Evolutionary conservation across 2,329 filamentous ascomycete species (phyloP).

Genomic region (Cordyceps militaris): DNA sequence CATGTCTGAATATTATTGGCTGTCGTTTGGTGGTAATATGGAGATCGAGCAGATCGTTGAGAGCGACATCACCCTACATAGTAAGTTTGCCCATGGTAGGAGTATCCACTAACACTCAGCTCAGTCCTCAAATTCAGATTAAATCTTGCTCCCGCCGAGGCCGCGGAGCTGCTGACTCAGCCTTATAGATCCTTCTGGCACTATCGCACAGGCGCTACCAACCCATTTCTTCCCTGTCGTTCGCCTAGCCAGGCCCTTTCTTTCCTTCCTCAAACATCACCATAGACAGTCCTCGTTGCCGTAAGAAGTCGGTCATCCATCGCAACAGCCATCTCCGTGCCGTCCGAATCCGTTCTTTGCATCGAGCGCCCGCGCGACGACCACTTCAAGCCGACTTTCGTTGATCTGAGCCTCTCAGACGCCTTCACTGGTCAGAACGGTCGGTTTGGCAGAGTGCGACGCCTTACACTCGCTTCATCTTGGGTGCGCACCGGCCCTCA

Average conservation of each 20-base stretch:
- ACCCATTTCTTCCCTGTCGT: conserved; percentile 14
- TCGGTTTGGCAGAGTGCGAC: conserved; percentile 26
- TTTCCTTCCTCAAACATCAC: conserved; percentile 21
- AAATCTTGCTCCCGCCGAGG: neutral
- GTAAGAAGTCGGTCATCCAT: conserved; percentile 28
- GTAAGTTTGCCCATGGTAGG: neutral
- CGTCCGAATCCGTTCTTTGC: conserved; percentile 13
- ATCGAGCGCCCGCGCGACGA: conserved; percentile 19
- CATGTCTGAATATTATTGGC: conserved; percentile 2
- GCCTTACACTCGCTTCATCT: conserved; percentile 15
- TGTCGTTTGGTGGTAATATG: neutral
- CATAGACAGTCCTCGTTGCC: conserved; percentile 26
- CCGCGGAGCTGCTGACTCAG: conserved; percentile 4
- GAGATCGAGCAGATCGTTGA: neutral
- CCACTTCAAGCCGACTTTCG: conserved; percentile 31
- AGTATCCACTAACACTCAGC: neutral
- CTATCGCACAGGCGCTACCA: conserved; percentile 11
- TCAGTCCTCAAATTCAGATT: neutral
- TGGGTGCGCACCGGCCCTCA: neutral
- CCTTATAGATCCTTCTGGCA: neutral
- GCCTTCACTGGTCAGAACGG: conserved; percentile 54
- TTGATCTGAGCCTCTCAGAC: conserved; percentile 41
- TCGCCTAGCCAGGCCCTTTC: conserved; percentile 16
- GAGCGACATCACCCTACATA: neutral
- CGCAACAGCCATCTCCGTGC: conserved; percentile 17